Evolutionary conservation across 306 rosid genomes (phyloP).

Genomic region (Fragaria iinumae): DNA sequence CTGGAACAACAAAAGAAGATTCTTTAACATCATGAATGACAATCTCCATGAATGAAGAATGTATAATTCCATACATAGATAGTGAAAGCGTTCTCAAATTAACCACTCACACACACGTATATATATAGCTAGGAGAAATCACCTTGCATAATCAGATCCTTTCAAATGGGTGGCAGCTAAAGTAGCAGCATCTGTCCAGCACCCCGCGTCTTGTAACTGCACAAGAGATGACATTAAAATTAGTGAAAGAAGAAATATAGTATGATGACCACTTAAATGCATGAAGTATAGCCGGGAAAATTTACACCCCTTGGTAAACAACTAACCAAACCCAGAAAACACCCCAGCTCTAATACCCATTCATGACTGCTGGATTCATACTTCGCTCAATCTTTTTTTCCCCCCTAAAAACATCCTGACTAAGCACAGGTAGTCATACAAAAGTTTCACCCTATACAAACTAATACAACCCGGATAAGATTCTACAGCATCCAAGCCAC

Average conservation of each 20-base stretch:
- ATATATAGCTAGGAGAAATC: slow-evolving; percentile 6
- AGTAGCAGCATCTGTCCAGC: slow-evolving; percentile 98
- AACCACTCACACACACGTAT: neutral
- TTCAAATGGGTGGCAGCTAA: slow-evolving; percentile 89
- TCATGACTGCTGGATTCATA: neutral
- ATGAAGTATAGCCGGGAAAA: neutral
- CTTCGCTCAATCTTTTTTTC: neutral
- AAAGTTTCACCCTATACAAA: neutral
- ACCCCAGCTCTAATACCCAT: slow-evolving; percentile 1
- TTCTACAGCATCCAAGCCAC: neutral
- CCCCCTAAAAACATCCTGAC: neutral
- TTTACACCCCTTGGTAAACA: neutral
- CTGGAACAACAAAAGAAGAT: slow-evolving; percentile 42
- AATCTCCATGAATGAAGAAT: neutral
- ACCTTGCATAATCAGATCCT: slow-evolving; percentile 99
- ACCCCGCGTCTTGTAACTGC: slow-evolving; percentile 99
- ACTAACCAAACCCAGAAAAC: neutral
- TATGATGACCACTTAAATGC: neutral
- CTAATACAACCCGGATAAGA: neutral
- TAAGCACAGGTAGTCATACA: neutral
- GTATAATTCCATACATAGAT: neutral
- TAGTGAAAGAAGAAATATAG: slow-evolving; percentile 28
- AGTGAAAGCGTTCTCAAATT: neutral
- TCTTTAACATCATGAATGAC: neutral
- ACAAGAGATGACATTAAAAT: slow-evolving; percentile 28